phyloP scores from a whole-genome alignment of 768 basidiomycete genomes.

The Kwoniella bestiolae region DNA sequence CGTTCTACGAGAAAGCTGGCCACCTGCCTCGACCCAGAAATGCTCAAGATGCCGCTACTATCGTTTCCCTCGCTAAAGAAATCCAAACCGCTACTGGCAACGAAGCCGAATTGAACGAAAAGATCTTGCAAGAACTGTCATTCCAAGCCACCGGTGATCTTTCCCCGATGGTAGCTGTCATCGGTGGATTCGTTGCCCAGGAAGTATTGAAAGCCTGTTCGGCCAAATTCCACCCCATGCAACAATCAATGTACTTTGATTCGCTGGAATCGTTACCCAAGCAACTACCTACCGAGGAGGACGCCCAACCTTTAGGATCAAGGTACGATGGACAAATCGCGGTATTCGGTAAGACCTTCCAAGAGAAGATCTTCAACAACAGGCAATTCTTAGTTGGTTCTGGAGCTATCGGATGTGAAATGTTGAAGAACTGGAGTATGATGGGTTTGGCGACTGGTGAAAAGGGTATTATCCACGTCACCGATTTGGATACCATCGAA shows the following conservation, averaged over 20 bases:
- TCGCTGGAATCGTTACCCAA: constrained; percentile 91
- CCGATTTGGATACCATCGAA: constrained; percentile 98
- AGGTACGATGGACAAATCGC: constrained; percentile 95
- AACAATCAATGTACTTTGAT: constrained; percentile 95
- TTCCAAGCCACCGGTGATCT: constrained; percentile 92
- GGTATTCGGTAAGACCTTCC: constrained; percentile 91
- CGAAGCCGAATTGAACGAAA: constrained; percentile 75
- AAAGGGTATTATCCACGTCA: constrained; percentile 83
- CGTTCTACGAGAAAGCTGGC: constrained; percentile 68
- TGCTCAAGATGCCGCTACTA: constrained; percentile 70
- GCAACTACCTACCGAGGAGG: constrained; percentile 73
- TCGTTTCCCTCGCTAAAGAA: constrained; percentile 80
- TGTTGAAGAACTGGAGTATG: constrained; percentile 99
- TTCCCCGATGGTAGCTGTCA: constrained; percentile 85
- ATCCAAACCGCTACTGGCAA: constrained; percentile 66
- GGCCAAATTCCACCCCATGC: constrained; percentile 95
- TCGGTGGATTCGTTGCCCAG: constrained; percentile 97
- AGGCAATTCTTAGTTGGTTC: constrained; percentile 96
- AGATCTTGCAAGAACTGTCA: constrained; percentile 75
- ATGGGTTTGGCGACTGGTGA: constrained; percentile 84
- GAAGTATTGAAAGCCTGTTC: constrained; percentile 96
- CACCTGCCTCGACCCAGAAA: constrained; percentile 83
- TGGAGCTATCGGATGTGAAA: constrained; percentile 99
- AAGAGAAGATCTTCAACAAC: constrained; percentile 84
- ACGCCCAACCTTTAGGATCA: constrained; percentile 77